Percentiles rank a stretch among this genome's conserved stretches.
Evolutionary conservation across 148 eudicot genomes (phyloP).

Genomic region (Cornus controversa): DNA sequence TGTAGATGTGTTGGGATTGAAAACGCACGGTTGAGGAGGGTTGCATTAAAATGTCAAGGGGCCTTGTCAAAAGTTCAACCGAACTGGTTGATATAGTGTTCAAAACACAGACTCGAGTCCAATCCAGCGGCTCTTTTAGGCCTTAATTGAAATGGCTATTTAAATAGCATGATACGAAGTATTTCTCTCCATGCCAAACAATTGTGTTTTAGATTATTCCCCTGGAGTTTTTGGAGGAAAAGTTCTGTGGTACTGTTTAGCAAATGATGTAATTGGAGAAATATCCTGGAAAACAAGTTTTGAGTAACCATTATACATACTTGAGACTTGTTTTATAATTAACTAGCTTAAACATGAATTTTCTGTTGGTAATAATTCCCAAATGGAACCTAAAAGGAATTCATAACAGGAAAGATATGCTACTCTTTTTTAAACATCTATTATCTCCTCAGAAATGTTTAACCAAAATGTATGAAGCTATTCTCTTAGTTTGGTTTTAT

Average conservation of each 20-base stretch:
- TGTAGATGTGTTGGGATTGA: background rate
- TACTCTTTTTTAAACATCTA: background rate
- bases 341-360: constrained; percentile 3
- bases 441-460: background rate
- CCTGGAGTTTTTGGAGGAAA: background rate
- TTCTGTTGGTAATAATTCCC: background rate
- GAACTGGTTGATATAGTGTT: background rate
- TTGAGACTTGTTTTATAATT: background rate
- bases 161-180: background rate
- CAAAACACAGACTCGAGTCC: background rate
- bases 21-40: background rate
- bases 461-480: background rate
- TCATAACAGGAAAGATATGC: background rate
- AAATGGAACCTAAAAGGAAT: background rate
- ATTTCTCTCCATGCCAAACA: background rate
- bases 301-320: background rate
- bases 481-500: background rate
- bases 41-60: background rate
- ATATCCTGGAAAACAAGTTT: background rate
- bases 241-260: background rate
- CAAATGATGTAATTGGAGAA: background rate
- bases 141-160: background rate
- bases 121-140: background rate
- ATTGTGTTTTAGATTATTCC: background rate
- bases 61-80: background rate